Base-by-base conservation (phyloP, 83 land plant species). In the Picea abies region DNA sequence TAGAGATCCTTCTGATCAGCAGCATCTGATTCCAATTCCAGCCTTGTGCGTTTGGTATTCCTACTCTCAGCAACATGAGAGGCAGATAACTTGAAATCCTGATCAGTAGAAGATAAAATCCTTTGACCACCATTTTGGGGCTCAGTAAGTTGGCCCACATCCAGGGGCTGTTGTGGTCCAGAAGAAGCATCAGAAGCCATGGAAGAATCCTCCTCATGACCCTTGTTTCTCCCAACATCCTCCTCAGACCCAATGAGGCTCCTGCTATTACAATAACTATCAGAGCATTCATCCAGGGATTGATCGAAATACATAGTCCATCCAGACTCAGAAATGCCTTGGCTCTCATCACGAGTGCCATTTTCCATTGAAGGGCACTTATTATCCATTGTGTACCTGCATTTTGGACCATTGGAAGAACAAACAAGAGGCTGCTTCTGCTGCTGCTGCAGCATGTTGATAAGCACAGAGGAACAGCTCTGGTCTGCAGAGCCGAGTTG, bases 141-240 rank as follows among this genome's bases (percentile, higher is more conserved):
- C 3, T 73, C 77, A 12, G 19, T 70, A n/a, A 52, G 58, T 52
- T n/a, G 29, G 56, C 9, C 9, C 58, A 70, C 47, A 70, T 73
- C 77, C 10, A 73, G 22, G 56, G 26, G 60, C 22, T 73, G 77
- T 73, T 23, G 47, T 19, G 77, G 77, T 22, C 77, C 77, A 73
- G 77, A 73, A 73, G 77, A 73, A 41, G 77, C 77, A 73, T 73
- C 77, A 22, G 77, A 73, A 73, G 77, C 77, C 77, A 73, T 73
- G 29, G 77, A 73, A 44, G 77, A 47, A 6, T 70, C 75, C 4
- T 73, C 77, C 41, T 73, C 56, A 73, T 73, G 16, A 41, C 9
- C 11, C 22, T n/a, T 19, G 20, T 70, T 17, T 47, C 15, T 22
- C 44, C 56, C 60, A 20, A n/a, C 60, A 10, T 22, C 25, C 11